Evolutionary conservation across 2,329 filamentous ascomycete genomes (phyloP).

Genomic region (Ophiostoma pallidulum): DNA sequence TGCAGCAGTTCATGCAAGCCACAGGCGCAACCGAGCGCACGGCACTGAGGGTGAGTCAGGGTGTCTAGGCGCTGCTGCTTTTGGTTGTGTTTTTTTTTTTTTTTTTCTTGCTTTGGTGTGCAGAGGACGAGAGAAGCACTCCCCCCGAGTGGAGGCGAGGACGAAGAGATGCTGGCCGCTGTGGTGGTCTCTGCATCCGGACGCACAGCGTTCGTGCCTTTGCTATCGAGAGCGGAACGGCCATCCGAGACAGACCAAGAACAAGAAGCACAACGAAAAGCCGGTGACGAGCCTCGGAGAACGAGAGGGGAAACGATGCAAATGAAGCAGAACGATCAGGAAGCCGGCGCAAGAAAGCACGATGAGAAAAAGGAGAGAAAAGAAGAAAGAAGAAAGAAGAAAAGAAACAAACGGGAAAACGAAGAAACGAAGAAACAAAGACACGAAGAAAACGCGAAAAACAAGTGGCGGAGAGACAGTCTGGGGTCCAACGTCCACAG

Average conservation of each 20-base stretch:
- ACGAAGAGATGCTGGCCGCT: too few relatives aligned
- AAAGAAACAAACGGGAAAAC: not conserved
- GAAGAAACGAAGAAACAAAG: not conserved
- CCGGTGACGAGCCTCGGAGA: too few relatives aligned
- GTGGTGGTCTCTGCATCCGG: too few relatives aligned
- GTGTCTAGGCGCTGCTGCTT: not conserved
- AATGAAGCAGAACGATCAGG: not conserved
- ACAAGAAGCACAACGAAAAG: too few relatives aligned
- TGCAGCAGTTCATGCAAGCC: slow-evolving; percentile 33
- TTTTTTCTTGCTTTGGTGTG: not conserved
- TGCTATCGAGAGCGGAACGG: too few relatives aligned
- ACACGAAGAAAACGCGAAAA: not conserved
- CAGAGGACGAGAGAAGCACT: too few relatives aligned
- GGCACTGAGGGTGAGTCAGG: slow-evolving; percentile 33
- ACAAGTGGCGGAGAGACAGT: not conserved
- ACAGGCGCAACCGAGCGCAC: slow-evolving; percentile 36
- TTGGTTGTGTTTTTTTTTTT: not conserved
- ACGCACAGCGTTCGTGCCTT: too few relatives aligned
- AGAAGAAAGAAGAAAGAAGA: not conserved
- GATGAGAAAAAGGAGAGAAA: not conserved
- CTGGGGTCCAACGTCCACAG: too few relatives aligned
- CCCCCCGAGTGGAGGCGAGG: too few relatives aligned
- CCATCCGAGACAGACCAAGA: too few relatives aligned
- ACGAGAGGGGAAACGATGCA: not conserved
- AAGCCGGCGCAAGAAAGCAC: not conserved